Conservation (phyloP, 306 rosid species). For the Cucurbita ficifolia region DNA sequence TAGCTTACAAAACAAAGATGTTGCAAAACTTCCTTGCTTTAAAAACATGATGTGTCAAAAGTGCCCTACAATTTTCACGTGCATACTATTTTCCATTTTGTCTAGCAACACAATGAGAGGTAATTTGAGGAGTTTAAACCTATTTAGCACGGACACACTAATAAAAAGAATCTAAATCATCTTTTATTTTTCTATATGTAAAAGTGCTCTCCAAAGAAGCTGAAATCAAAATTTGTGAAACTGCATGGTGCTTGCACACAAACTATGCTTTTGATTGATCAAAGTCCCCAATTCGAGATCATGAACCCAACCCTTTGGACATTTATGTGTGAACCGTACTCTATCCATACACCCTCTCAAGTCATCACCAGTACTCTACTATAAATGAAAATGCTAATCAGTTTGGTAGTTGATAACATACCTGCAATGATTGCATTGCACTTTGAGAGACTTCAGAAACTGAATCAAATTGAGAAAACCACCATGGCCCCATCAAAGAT, state of each 20-base stretch:
- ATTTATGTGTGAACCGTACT: neutral
- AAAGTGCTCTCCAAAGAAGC: neutral
- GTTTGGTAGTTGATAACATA: neutral
- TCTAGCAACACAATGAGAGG: neutral
- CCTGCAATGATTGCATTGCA: conserved; percentile 91
- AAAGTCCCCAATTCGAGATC: neutral
- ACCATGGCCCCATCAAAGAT: conserved; percentile 98
- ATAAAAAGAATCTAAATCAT: neutral
- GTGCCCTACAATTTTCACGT: neutral
- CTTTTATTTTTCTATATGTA: neutral
- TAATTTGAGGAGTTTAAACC: neutral
- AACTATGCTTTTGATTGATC: neutral
- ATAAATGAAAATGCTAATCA: neutral
- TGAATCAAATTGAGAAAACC: conserved; percentile 97
- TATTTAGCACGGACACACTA: neutral
- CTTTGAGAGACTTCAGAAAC: conserved; percentile 85
- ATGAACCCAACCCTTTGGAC: neutral
- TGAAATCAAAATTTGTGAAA: neutral
- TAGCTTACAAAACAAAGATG: neutral
- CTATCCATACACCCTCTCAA: neutral
- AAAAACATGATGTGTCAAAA: neutral
- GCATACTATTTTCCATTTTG: neutral
- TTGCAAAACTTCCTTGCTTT: neutral
- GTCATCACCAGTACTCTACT: neutral
- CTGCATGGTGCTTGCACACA: neutral